Evolutionary conservation across 257 asterid genomes (phyloP).

Genomic region (Nicotiana knightiana): DNA sequence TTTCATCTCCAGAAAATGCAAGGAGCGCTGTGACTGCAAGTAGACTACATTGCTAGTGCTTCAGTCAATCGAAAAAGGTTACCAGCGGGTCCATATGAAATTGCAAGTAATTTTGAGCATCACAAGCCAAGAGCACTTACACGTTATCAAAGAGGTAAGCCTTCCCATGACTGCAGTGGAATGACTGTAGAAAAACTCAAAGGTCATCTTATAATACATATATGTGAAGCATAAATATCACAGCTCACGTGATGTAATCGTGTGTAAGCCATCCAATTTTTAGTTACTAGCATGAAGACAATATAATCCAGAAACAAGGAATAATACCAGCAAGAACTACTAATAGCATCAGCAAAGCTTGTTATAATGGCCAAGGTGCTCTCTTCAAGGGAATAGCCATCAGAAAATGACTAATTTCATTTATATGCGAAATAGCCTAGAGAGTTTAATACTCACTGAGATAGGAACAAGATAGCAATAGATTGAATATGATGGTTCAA

Average conservation of each 20-base stretch:
- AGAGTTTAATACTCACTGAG: neutral
- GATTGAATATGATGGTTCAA: neutral
- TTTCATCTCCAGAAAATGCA: neutral
- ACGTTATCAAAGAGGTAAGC: constrained; percentile 76
- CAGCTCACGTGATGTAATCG: neutral
- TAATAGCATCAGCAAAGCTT: neutral
- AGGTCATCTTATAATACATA: constrained; percentile 24
- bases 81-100: neutral
- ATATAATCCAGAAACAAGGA: neutral
- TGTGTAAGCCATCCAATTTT: neutral
- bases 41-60: neutral
- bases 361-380: neutral
- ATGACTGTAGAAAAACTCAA: constrained; percentile 45
- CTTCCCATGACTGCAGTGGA: constrained; percentile 68
- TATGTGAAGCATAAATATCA: neutral
- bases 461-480: neutral
- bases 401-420: neutral
- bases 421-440: neutral
- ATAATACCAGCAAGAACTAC: neutral
- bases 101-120: neutral
- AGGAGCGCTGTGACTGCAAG: neutral
- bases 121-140: constrained; percentile 40
- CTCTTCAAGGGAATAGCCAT: neutral
- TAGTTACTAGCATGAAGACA: neutral
- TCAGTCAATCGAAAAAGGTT: neutral